Base-by-base conservation (phyloP, 441 rosid species). In the Populus hybrid region DNA sequence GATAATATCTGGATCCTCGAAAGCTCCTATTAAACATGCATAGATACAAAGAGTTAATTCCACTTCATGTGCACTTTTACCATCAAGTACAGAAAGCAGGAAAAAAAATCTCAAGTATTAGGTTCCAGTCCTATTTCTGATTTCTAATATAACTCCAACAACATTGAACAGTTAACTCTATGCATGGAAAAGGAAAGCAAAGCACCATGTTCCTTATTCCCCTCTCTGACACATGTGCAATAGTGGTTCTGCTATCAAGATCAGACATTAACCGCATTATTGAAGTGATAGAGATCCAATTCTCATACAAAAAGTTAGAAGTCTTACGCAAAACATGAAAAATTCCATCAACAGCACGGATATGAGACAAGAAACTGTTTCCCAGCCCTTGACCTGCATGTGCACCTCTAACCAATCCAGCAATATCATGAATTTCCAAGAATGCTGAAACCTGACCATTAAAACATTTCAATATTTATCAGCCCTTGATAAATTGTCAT, bases 291-390 rank as follows among this genome's bases (percentile, higher is more conserved):
- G 56, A 28, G 7, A 7, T 14, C n/a, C 0, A 29, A 7, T 31
- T 16, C 33, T 21, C 16, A 68, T 1, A 9, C 2, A n/a, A n/a
- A 31, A 35, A 35, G 36, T 23, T 9, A 28, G 65, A 68, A 61
- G 69, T 28, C 95, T 87, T 90, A 96, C 99, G 98, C 67, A 97
- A 73, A 77, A 97, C 99, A 83, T 97, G 99, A 86, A 94, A 97
- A 80, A 97, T 94, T 81, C 99, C 99, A 89, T 97, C 99, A 83
- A 97, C 99, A 0, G 99, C 99, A 72, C 99, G 97, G 70, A 97
- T 97, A 79, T 97, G 99, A 61, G 99, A 97, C 82, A 97, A 84
- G 88, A 97, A 97, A 86, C 80, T 94, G 87, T 97, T 97, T 79
- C 99, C 99, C 88, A 97, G 81, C 26, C 99, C 99, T 83, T 94